A percentile compares a stretch with the other conserved stretches of the same genome.
Evolutionary conservation across 1,139 yeast genomes (phyloP).

Genomic region (Pichia sp.): DNA sequence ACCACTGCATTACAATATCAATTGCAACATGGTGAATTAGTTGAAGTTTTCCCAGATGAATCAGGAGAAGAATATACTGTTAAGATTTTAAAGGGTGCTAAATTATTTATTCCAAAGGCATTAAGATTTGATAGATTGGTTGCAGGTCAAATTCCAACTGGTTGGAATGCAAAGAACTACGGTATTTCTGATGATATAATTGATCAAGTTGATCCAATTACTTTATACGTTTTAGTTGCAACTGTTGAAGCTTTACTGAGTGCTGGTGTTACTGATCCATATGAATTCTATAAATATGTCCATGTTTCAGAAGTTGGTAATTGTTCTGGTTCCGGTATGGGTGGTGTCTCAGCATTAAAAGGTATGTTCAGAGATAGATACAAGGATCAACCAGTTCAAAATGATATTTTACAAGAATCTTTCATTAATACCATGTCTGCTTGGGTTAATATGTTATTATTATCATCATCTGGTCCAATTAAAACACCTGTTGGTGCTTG

Average conservation of each 20-base stretch:
- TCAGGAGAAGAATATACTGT: slow-evolving; percentile 92
- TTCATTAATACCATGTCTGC: slow-evolving; percentile 99
- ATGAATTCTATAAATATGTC: slow-evolving; percentile 95
- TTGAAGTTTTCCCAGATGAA: slow-evolving; percentile 73
- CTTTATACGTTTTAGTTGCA: slow-evolving; percentile 85
- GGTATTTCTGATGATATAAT: slow-evolving; percentile 94
- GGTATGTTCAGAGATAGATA: slow-evolving; percentile 97
- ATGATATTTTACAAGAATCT: slow-evolving; percentile 94
- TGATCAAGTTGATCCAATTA: slow-evolving; percentile 92
- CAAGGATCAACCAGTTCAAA: slow-evolving; percentile 88
- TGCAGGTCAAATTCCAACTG: slow-evolving; percentile 98
- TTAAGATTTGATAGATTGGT: slow-evolving; percentile 90
- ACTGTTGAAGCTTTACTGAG: slow-evolving; percentile 91
- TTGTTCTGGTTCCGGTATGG: slow-evolving; percentile 99
- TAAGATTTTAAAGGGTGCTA: slow-evolving; percentile 85
- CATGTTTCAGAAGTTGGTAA: slow-evolving; percentile 98
- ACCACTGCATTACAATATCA: slow-evolving; percentile 94
- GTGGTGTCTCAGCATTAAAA: slow-evolving; percentile 94
- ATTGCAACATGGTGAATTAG: slow-evolving; percentile 88
- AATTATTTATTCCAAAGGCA: slow-evolving; percentile 89
- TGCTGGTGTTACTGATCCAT: slow-evolving; percentile 96
- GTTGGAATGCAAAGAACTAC: slow-evolving; percentile 93
- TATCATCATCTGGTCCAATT: slow-evolving; percentile 98
- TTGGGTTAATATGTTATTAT: slow-evolving; percentile 96
- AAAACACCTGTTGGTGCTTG: slow-evolving; percentile 99